Conservation (phyloP, 169 alveolate species). For the Blepharisma undulans region DNA sequence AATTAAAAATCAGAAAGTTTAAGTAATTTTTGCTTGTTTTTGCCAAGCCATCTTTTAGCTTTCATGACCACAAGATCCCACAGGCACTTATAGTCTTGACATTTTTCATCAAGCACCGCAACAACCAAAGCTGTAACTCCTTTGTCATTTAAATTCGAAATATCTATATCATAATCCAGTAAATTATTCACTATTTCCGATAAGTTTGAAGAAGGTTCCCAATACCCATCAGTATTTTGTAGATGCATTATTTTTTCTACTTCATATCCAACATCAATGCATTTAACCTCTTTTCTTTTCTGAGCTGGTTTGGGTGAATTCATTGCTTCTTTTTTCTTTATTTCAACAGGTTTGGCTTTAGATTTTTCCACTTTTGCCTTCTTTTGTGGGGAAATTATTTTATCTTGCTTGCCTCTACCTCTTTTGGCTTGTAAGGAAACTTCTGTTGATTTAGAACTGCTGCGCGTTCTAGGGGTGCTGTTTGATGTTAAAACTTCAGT, state of each 20-base stretch:
- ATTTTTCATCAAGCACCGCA: background rate
- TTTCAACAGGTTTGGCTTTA: background rate
- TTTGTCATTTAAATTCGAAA: background rate
- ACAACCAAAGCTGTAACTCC: background rate
- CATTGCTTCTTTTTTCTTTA: background rate
- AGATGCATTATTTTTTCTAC: background rate
- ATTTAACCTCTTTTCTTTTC: background rate
- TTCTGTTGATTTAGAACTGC: background rate
- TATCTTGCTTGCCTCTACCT: background rate
- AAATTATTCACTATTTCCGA: background rate
- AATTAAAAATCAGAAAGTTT: background rate
- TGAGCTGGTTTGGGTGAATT: slow-evolving; percentile 25
- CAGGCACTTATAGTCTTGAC: background rate
- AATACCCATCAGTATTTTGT: background rate
- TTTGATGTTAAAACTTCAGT: background rate
- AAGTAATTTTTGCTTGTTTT: background rate
- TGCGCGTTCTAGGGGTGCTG: background rate
- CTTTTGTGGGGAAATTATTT: background rate
- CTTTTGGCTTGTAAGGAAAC: background rate
- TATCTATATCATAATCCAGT: background rate
- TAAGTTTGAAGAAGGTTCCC: background rate
- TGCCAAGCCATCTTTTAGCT: background rate
- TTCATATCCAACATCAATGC: background rate
- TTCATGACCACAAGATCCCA: background rate
- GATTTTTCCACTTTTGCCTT: background rate